Evolutionary conservation across 2,329 filamentous ascomycete genomes (phyloP).

Genomic region (Fonsecaea monophora): DNA sequence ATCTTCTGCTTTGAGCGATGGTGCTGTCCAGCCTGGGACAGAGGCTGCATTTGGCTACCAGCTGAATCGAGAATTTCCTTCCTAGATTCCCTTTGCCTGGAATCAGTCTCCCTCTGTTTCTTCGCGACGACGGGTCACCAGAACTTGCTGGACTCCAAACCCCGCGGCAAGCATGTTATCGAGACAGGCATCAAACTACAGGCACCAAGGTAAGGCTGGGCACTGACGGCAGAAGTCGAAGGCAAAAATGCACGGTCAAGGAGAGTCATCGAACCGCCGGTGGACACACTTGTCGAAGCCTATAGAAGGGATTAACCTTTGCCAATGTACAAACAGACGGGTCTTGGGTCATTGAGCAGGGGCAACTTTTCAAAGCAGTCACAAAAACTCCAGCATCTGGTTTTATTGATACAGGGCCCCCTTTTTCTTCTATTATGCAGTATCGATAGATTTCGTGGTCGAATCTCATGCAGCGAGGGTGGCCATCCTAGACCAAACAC

Average conservation of each 20-base stretch:
- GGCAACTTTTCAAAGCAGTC: neutral
- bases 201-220: neutral
- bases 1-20: neutral
- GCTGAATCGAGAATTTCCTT: neutral
- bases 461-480: neutral
- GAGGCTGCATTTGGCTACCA: neutral
- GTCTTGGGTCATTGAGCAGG: neutral
- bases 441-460: slow-evolving; percentile 29
- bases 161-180: neutral
- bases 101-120: neutral
- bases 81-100: neutral
- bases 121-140: neutral
- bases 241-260: neutral
- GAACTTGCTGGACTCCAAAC: neutral
- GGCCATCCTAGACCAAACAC: slow-evolving; percentile 5
- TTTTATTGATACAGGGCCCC: slow-evolving; percentile 34
- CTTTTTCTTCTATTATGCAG: slow-evolving; percentile 32
- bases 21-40: neutral
- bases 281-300: neutral
- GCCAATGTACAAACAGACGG: neutral
- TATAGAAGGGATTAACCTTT: neutral
- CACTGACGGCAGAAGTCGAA: neutral
- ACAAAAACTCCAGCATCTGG: slow-evolving; percentile 6
- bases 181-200: neutral
- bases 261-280: neutral